Percentiles rank a stretch among this genome's conserved stretches.
phyloP scores from a whole-genome alignment of 2,329 filamentous ascomycete species.

The Apiospora phragmitis region DNA sequence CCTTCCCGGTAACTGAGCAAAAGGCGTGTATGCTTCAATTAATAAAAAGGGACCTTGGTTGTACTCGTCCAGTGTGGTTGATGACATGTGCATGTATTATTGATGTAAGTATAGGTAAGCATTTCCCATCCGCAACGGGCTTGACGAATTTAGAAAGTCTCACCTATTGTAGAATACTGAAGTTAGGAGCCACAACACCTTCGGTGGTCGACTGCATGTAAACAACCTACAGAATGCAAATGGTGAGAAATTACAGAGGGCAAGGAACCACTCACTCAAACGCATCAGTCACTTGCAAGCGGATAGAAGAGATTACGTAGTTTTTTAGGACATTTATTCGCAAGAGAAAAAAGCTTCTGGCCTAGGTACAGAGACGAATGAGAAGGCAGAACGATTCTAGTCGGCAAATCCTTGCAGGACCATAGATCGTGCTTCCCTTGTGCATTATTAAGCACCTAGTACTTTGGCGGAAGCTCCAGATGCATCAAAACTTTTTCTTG shows the following conservation, averaged over 20 bases:
- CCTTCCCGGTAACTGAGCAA: neutral
- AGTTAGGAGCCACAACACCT: too few species aligned
- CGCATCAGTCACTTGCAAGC: neutral
- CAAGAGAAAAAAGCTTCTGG: slow-evolving; percentile 28
- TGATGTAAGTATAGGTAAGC: too few species aligned
- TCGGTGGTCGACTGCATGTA: too few species aligned
- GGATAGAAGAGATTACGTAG: neutral
- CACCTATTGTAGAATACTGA: too few species aligned
- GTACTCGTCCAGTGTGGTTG: neutral
- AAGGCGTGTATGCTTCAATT: neutral
- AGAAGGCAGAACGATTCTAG: slow-evolving; percentile 27
- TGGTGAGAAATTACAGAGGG: neutral
- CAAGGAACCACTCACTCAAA: neutral
- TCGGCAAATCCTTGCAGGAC: slow-evolving; percentile 26
- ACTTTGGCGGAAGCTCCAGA: slow-evolving; percentile 29
- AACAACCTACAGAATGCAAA: neutral
- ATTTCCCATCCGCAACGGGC: too few species aligned
- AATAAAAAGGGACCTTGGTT: neutral
- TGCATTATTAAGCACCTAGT: slow-evolving; percentile 32
- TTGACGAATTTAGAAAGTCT: too few species aligned
- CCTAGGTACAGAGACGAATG: slow-evolving; percentile 32
- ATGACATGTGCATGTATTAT: neutral
- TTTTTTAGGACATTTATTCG: slow-evolving; percentile 27
- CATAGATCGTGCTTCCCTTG: slow-evolving; percentile 27
- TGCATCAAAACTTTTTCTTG: slow-evolving; percentile 32